These are phyloP conservation scores for Candida coquimbonensis DNA, from an alignment of 805 yeast genomes.

Conservation along the genomic window DNA sequence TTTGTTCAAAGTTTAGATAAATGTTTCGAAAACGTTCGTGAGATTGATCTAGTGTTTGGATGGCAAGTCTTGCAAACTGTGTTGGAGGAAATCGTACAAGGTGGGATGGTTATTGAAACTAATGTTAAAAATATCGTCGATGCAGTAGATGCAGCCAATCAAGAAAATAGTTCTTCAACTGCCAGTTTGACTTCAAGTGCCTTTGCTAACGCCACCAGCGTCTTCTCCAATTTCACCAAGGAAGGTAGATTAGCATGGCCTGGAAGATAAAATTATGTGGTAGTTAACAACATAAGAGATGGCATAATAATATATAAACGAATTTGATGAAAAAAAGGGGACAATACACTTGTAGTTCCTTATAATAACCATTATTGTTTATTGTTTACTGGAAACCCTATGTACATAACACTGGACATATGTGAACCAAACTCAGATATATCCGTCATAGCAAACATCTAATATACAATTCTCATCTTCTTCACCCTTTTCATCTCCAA, in stretches of 20 bases:
- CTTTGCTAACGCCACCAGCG: slow-evolving; percentile 24
- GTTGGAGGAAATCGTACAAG: slow-evolving; percentile 86
- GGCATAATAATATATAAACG: not conserved
- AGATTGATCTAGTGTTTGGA: slow-evolving; percentile 93
- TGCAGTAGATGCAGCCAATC: slow-evolving; percentile 63
- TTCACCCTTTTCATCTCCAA: slow-evolving; percentile 16
- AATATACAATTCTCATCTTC: not conserved
- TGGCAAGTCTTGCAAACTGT: slow-evolving; percentile 96
- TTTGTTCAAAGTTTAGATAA: slow-evolving; percentile 92
- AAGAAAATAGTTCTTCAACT: slow-evolving; percentile 11
- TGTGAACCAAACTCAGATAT: not conserved
- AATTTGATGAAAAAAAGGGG: not conserved
- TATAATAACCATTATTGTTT: not conserved
- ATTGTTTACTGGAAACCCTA: not conserved
- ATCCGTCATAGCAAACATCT: too few species aligned
- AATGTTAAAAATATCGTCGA: slow-evolving; percentile 74
- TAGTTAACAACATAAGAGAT: not conserved
- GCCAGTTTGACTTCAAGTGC: slow-evolving; percentile 24
- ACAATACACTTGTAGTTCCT: too few species aligned
- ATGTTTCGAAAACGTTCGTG: slow-evolving; percentile 92
- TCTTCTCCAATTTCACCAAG: slow-evolving; percentile 20
- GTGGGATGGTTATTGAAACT: slow-evolving; percentile 97
- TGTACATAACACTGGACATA: not conserved
- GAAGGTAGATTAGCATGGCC: slow-evolving; percentile 25
- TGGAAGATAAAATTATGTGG: slow-evolving; percentile 8